A percentile compares a stretch with the other conserved stretches of the same genome.
These are phyloP conservation scores for Xylaria multiplex DNA, from an alignment of 2,329 filamentous ascomycete genomes.

Conservation along the genomic window DNA sequence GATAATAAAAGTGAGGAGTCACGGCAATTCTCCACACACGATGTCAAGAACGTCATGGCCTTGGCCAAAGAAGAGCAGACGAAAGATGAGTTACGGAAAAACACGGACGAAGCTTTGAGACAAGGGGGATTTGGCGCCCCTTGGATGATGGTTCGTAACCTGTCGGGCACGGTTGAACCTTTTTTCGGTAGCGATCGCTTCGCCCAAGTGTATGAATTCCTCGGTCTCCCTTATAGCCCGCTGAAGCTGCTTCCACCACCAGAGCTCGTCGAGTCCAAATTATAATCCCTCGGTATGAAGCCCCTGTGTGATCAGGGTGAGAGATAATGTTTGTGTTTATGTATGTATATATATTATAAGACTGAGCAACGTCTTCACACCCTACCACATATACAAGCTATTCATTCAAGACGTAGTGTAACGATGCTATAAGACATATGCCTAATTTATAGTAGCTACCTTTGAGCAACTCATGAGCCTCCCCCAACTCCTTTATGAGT, in stretches of 20 bases:
- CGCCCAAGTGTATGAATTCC: conserved; percentile 27
- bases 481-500: no score
- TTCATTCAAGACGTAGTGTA: no score
- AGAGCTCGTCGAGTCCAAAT: conserved; percentile 7
- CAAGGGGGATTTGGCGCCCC: conserved; percentile 26
- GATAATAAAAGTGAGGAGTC: background rate
- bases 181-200: conserved; percentile 29
- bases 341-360: no score
- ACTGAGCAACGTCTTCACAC: no score
- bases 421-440: no score
- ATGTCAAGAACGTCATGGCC: conserved; percentile 19
- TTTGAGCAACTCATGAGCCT: no score
- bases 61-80: conserved; percentile 6
- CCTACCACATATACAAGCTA: no score
- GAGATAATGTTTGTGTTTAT: background rate
- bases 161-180: conserved; percentile 16
- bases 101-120: conserved; percentile 21
- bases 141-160: conserved; percentile 31
- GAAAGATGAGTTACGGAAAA: conserved; percentile 16
- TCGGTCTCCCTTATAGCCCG: conserved; percentile 21
- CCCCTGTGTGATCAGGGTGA: background rate
- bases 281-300: conserved; percentile 1
- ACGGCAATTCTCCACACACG: conserved; percentile 8
- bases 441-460: no score
- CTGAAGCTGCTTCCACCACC: conserved; percentile 8